Evolutionary conservation across 306 rosid species (phyloP), one percentile per base, ranked within the genome.

Genomic region (Trifolium dubium): DNA sequence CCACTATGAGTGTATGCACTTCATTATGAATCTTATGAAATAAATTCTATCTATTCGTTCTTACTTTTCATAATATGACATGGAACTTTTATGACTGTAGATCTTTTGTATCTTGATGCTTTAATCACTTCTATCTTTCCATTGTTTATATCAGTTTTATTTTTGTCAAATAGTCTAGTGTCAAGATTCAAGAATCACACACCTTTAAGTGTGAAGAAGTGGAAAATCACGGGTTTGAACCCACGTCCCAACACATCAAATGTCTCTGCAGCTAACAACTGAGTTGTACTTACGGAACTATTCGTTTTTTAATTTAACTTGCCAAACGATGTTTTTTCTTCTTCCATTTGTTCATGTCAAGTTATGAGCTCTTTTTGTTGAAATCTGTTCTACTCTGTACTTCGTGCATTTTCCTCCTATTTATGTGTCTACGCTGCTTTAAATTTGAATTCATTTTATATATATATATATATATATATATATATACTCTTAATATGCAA

Each of bases 1-100:
- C 55, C 32, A 50, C 79, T 71, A 46, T 4, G 63, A 69, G 41
- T 63, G 50, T 44, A 37, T 61, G 74, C 75, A 39, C 50, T 43
- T 76, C 39, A 28, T 32, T 53, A 28, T 32, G 39, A 59, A 44
- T 71, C 49, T 5, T 51, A 59, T 15, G 34, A 47, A 23, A 31
- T 39, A 44, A 75, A 34, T 54, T 39, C 67, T 43, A 5, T 53
- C 11, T 66, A 8, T 75, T 79, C 18, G 14, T 75, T 15, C 64
- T 44, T 23, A 11, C 19, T 67, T 6, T 34, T 76, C 30, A 23
- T 18, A 69, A 69, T 64, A 53, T 40, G 53, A 19, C 69, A 10
- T 51, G 18, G 12, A 71, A 37, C 40, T n/a, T 74, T 65, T 19
- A n/a, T 50, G 59, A 50, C 46, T 4, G 8, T 51, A 18, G 54